These are phyloP conservation scores for Vitellaria paradoxa DNA, from an alignment of 179 eudicot genomes.

Conservation along the genomic window DNA sequence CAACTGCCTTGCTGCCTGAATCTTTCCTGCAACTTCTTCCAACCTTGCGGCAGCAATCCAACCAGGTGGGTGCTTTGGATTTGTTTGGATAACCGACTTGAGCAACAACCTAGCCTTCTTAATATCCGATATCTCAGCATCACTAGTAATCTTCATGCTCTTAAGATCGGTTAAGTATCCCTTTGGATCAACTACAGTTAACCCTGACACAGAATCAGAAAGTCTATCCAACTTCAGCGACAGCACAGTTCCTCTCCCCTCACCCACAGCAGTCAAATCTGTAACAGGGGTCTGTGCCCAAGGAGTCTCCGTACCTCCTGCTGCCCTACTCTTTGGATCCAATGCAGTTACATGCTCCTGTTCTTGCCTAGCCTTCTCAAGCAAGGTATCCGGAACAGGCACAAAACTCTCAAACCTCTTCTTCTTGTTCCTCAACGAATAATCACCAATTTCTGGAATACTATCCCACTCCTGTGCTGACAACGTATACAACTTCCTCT, in stretches of 20 bases:
- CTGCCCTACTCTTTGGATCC: conserved; percentile 85
- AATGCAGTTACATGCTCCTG: conserved; percentile 83
- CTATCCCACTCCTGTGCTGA: conserved; percentile 79
- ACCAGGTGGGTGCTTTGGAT: conserved; percentile 91
- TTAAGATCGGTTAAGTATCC: conserved; percentile 88
- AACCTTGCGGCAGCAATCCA: conserved; percentile 96
- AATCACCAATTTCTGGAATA: conserved; percentile 90
- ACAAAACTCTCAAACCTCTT: conserved; percentile 88
- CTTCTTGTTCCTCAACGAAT: conserved; percentile 85
- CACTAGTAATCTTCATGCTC: conserved; percentile 95
- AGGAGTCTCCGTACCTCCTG: conserved; percentile 90
- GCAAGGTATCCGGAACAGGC: conserved; percentile 83
- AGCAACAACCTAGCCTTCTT: conserved; percentile 83
- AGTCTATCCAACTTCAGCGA: conserved; percentile 79
- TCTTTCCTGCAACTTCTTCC: conserved; percentile 94
- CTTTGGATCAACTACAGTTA: conserved; percentile 88
- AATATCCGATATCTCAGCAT: conserved; percentile 89
- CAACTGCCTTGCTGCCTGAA: conserved; percentile 64
- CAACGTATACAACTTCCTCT: conserved; percentile 69
- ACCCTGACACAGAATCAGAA: conserved; percentile 85
- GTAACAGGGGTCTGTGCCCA: conserved; percentile 89
- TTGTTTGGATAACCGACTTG: conserved; percentile 74
- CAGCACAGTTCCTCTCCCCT: conserved; percentile 91
- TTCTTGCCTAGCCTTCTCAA: conserved; percentile 96
- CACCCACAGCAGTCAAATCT: conserved; percentile 94